Evolutionary conservation across 495 filamentous ascomycete species (phyloP).

Genomic region (Aspergillus baeticus): DNA sequence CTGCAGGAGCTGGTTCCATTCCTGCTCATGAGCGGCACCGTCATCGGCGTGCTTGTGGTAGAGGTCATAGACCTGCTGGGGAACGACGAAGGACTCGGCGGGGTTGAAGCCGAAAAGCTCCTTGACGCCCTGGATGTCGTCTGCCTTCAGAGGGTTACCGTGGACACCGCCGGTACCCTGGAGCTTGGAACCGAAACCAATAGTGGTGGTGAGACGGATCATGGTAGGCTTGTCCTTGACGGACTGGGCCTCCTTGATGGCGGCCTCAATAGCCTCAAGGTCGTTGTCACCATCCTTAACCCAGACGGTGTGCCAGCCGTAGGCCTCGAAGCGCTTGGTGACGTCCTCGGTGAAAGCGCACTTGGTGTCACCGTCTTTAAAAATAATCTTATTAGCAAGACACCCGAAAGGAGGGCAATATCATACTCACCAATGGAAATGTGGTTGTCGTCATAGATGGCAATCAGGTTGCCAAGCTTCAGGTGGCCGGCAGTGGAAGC

Average conservation of each 20-base stretch:
- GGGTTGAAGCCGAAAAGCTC: conserved; percentile 93
- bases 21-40: conserved; percentile 86
- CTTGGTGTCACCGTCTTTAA: conserved; percentile 86
- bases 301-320: conserved; percentile 91
- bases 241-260: conserved; percentile 78
- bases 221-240: conserved; percentile 95
- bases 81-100: conserved; percentile 88
- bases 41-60: conserved; percentile 79
- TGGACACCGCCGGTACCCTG: conserved; percentile 94
- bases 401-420: not conserved
- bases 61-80: conserved; percentile 89
- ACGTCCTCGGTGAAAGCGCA: conserved; percentile 98
- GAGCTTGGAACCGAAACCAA: conserved; percentile 92
- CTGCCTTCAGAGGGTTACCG: conserved; percentile 89
- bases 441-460: conserved; percentile 97
- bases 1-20: conserved; percentile 91
- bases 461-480: conserved; percentile 95
- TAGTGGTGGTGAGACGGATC: conserved; percentile 97
- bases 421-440: conserved; percentile 77
- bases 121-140: conserved; percentile 92
- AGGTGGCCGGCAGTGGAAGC: conserved; percentile 91
- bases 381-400: not conserved
- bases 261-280: conserved; percentile 81
- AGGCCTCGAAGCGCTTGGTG: conserved; percentile 89
- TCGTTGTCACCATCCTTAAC: conserved; percentile 92